Evolutionary conservation across 768 basidiomycete genomes (phyloP).

Genomic region (Strobilomyces echinocephalus): DNA sequence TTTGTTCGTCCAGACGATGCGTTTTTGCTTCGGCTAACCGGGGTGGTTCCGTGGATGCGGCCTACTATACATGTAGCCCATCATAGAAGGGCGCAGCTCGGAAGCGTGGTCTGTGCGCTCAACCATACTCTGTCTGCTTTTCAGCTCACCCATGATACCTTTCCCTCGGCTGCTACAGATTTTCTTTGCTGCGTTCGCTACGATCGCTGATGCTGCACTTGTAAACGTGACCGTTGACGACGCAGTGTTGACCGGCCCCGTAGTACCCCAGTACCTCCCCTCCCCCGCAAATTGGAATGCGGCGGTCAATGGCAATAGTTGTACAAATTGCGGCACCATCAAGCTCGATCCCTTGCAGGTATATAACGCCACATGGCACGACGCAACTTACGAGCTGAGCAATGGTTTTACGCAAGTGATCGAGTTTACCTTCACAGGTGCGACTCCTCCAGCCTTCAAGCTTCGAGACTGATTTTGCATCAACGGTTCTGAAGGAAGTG

Average conservation of each 20-base stretch:
- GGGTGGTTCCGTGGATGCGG: too few species aligned
- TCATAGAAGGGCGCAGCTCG: too few species aligned
- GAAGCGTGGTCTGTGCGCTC: background rate
- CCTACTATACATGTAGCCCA: too few species aligned
- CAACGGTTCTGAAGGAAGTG: slow-evolving; percentile 4
- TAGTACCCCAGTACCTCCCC: slow-evolving; percentile 10
- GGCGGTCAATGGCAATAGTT: background rate
- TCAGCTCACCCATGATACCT: slow-evolving; percentile 3
- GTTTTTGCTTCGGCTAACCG: too few species aligned
- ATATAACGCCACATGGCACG: slow-evolving; percentile 19
- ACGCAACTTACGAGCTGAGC: background rate
- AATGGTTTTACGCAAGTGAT: background rate
- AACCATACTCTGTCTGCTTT: background rate
- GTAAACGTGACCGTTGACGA: slow-evolving; percentile 18
- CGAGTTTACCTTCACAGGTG: slow-evolving; percentile 11
- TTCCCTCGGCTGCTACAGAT: background rate
- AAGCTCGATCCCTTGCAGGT: background rate
- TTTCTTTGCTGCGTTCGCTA: background rate
- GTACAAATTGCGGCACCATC: background rate
- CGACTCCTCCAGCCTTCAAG: background rate
- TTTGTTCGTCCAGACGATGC: too few species aligned
- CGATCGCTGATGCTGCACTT: background rate
- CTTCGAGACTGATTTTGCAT: background rate
- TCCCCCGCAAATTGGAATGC: background rate
- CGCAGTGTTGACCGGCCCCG: slow-evolving; percentile 3